Evolutionary conservation across 345 rosid species (phyloP).

Genomic region (Arabidopsis suecica): DNA sequence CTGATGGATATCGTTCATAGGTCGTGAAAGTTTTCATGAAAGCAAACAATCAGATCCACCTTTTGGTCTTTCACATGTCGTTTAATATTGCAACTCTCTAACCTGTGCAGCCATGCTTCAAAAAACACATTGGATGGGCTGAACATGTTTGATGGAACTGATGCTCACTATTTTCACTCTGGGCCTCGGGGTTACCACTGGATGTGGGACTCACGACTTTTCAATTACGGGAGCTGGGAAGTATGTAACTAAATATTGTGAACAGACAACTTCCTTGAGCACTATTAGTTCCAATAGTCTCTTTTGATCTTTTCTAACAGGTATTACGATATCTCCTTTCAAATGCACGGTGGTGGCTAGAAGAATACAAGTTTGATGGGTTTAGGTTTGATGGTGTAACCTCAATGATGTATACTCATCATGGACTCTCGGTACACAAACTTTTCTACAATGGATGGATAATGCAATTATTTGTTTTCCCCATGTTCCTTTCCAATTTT

Average conservation of each 20-base stretch:
- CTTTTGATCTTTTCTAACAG: conserved; percentile 43
- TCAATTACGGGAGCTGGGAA: conserved; percentile 99
- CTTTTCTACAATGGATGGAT: conserved; percentile 15
- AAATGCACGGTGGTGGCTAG: conserved; percentile 99
- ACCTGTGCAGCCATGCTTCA: conserved; percentile 78
- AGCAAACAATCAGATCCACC: conserved; percentile 22
- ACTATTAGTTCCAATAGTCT: conserved; percentile 25
- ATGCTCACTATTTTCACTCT: conserved; percentile 87
- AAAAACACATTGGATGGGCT: conserved; percentile 91
- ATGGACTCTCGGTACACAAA: conserved; percentile 77
- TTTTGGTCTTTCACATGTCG: conserved; percentile 27
- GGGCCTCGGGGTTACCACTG: conserved; percentile 91
- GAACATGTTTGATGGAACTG: conserved; percentile 99
- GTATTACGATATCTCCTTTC: conserved; percentile 90
- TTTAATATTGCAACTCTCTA: conserved; percentile 1
- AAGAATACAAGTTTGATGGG: conserved; percentile 94
- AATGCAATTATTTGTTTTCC: conserved; percentile 2
- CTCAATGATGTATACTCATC: conserved; percentile 99
- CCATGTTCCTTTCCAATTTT: conserved; percentile 15
- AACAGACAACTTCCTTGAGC: conserved; percentile 20
- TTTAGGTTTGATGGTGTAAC: conserved; percentile 98
- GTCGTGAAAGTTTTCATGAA: conserved; percentile 46
- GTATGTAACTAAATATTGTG: conserved; percentile 53
- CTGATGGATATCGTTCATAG: conserved; percentile 99
- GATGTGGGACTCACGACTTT: conserved; percentile 99